These are phyloP conservation scores for Vairimorpha apis DNA, from an alignment of 371 early-diverging fungal species.

Conservation along the genomic window DNA sequence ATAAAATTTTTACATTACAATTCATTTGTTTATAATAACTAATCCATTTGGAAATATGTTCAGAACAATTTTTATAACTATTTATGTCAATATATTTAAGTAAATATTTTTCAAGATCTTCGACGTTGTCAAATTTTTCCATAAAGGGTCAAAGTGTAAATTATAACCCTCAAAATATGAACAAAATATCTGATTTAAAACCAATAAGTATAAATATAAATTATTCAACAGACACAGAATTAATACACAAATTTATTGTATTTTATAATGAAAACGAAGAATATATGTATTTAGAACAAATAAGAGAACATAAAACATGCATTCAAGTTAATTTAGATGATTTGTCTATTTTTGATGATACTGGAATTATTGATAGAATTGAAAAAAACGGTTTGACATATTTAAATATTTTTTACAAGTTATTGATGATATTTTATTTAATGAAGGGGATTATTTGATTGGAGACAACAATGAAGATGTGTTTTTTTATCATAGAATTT, in stretches of 20 bases:
- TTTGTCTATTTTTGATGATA: constrained; percentile 57
- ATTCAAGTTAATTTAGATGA: constrained; percentile 56
- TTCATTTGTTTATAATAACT: constrained; percentile 23
- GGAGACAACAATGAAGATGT: constrained; percentile 47
- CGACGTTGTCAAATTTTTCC: too few species aligned
- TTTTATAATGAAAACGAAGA: constrained; percentile 55
- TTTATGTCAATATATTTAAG: constrained; percentile 48
- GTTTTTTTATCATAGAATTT: constrained; percentile 61
- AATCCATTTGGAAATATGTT: constrained; percentile 58
- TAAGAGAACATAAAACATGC: constrained; percentile 15
- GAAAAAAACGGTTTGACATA: constrained; percentile 58
- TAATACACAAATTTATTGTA: constrained; percentile 57
- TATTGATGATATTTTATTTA: constrained; percentile 60
- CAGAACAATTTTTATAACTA: constrained; percentile 60
- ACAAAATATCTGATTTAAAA: constrained; percentile 53
- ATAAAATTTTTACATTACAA: constrained; percentile 48
- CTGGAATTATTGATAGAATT: constrained; percentile 48
- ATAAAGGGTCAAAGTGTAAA: too few species aligned
- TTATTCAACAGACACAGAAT: constrained; percentile 54
- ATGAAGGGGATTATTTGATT: constrained; percentile 49
- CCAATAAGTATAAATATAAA: constrained; percentile 37
- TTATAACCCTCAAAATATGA: constrained; percentile 29
- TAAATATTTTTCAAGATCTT: constrained; percentile 23
- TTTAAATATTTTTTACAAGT: constrained; percentile 53
- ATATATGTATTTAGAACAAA: constrained; percentile 55